Percentiles rank a stretch among this genome's conserved stretches.
Conservation (phyloP, 2,329 filamentous ascomycete genomes). For the Hymenoscyphus scutula region DNA sequence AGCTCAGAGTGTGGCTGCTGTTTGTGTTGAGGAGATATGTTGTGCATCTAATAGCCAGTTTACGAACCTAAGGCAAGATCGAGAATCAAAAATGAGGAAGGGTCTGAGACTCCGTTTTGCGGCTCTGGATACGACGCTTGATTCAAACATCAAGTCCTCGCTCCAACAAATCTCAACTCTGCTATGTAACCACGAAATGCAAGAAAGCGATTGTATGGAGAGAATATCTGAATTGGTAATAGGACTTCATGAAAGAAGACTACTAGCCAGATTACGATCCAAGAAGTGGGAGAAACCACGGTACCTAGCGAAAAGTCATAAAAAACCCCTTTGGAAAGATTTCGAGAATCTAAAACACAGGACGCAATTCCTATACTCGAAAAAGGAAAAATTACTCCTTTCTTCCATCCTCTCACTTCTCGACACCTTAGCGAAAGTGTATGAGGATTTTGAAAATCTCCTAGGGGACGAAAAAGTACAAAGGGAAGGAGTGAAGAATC, state of each 20-base stretch:
- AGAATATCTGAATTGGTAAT: constrained; percentile 11
- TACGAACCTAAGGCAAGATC: too few relatives aligned
- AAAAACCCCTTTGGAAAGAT: constrained; percentile 21
- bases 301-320: constrained; percentile 19
- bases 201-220: neutral
- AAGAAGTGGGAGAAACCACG: constrained; percentile 20
- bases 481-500: neutral
- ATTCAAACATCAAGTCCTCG: constrained; percentile 4
- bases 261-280: constrained; percentile 15
- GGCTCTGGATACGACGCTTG: constrained; percentile 17
- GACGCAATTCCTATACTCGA: constrained; percentile 14
- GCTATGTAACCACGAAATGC: neutral
- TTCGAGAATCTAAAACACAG: constrained; percentile 17
- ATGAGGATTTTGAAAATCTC: constrained; percentile 13
- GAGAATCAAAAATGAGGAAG: neutral
- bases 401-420: neutral
- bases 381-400: constrained; percentile 11
- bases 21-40: constrained; percentile 35
- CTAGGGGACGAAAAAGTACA: neutral
- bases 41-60: too few relatives aligned
- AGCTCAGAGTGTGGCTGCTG: constrained; percentile 32
- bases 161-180: constrained; percentile 5
- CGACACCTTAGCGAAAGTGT: constrained; percentile 3
- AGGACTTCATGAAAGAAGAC: constrained; percentile 11
- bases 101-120: constrained; percentile 27